phyloP scores from a whole-genome alignment of 257 asterid species.

The Eucommia ulmoides region DNA sequence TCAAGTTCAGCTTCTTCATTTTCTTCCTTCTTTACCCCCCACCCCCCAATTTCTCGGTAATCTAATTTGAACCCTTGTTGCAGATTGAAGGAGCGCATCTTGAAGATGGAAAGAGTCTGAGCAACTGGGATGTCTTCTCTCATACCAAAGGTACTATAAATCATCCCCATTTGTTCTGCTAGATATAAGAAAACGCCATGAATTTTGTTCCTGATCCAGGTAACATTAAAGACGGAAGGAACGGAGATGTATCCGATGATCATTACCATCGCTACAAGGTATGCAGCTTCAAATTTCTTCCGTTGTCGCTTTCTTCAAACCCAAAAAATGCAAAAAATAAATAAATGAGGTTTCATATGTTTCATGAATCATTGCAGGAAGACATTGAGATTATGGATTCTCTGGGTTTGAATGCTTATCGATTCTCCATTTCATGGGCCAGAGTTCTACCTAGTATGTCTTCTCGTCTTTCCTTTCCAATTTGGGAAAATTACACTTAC shows the following conservation, averaged over 20 bases:
- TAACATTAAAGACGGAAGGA: neutral
- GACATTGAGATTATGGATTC: conserved; percentile 2
- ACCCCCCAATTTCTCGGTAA: neutral
- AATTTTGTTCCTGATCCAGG: neutral
- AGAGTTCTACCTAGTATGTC: conserved; percentile 10
- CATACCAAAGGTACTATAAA: neutral
- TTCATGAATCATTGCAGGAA: neutral
- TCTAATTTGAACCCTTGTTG: neutral
- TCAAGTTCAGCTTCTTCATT: neutral
- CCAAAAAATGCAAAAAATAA: neutral
- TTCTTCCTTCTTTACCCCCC: neutral
- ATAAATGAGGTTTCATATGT: neutral
- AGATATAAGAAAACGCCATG: neutral
- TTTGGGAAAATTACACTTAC: too few species aligned
- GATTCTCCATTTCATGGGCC: conserved; percentile 12
- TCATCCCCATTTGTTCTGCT: neutral
- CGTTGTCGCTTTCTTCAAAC: neutral
- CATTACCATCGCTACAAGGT: conserved; percentile 1
- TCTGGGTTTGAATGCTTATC: conserved; percentile 10
- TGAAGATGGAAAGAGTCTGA: neutral
- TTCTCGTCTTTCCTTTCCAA: too few species aligned
- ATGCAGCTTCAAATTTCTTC: neutral
- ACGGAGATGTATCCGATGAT: neutral
- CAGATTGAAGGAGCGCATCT: conserved; percentile 2
- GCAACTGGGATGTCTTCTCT: conserved; percentile 4